Evolutionary conservation across 306 rosid species (phyloP).

Genomic region (Hippophae rhamnoides): DNA sequence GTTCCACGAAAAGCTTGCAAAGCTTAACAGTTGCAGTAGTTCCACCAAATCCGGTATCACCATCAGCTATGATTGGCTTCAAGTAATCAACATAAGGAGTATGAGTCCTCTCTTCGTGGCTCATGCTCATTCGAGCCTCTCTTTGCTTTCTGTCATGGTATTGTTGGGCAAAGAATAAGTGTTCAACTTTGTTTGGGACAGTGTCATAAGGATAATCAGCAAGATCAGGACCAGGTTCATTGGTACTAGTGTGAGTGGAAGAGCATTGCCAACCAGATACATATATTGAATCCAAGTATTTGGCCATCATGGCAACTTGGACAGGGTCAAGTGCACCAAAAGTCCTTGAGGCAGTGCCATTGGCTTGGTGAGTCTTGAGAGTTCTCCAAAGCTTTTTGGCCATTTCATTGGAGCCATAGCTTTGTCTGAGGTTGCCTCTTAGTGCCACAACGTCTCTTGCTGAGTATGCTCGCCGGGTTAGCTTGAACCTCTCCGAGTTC

Average conservation of each 20-base stretch:
- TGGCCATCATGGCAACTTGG: slow-evolving; percentile 92
- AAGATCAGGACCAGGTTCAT: slow-evolving; percentile 95
- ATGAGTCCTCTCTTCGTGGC: slow-evolving; percentile 62
- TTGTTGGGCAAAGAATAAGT: slow-evolving; percentile 79
- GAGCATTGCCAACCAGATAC: slow-evolving; percentile 99
- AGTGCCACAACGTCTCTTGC: slow-evolving; percentile 74
- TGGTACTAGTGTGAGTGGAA: slow-evolving; percentile 78
- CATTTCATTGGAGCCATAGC: slow-evolving; percentile 70
- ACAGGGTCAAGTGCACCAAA: slow-evolving; percentile 97
- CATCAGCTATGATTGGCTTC: slow-evolving; percentile 91
- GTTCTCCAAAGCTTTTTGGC: slow-evolving; percentile 83
- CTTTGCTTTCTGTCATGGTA: slow-evolving; percentile 86
- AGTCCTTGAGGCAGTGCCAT: slow-evolving; percentile 81
- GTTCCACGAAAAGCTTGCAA: slow-evolving; percentile 89
- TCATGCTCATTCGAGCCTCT: slow-evolving; percentile 79
- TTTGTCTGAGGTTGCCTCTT: slow-evolving; percentile 67
- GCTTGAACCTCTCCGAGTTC: slow-evolving; percentile 75
- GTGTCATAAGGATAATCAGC: slow-evolving; percentile 98
- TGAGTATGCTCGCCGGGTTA: slow-evolving; percentile 61
- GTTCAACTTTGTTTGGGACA: slow-evolving; percentile 95
- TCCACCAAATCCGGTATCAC: slow-evolving; percentile 85
- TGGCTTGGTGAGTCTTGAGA: slow-evolving; percentile 79
- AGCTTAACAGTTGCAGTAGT: slow-evolving; percentile 88
- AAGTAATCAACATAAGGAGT: slow-evolving; percentile 79
- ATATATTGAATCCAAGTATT: slow-evolving; percentile 75